Conservation (phyloP, 495 filamentous ascomycete genomes). For the Apodospora peruviana region DNA sequence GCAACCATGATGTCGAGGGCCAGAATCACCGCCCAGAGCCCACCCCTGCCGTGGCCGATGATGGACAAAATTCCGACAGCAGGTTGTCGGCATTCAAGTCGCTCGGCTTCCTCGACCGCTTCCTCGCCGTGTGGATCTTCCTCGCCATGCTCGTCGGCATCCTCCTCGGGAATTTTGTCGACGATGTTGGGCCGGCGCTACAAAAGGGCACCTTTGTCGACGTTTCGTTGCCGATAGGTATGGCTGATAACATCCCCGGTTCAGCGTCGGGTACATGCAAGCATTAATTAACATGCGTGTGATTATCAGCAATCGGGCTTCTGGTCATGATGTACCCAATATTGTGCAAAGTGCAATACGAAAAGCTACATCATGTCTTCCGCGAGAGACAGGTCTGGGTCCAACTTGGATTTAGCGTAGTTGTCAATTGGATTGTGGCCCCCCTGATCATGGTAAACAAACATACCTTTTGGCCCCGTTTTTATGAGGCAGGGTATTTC, state of each 20-base stretch:
- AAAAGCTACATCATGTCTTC: slow-evolving; percentile 68
- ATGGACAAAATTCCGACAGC: no score
- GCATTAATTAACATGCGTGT: neutral
- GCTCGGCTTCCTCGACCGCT: slow-evolving; percentile 66
- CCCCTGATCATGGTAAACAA: slow-evolving; percentile 76
- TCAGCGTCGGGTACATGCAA: neutral
- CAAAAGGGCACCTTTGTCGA: slow-evolving; percentile 67
- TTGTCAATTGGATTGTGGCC: slow-evolving; percentile 87
- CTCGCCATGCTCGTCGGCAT: slow-evolving; percentile 79
- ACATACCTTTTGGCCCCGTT: neutral
- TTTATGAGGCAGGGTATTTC: neutral
- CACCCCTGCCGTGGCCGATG: no score
- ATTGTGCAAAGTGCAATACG: slow-evolving; percentile 85
- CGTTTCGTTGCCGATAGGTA: slow-evolving; percentile 75
- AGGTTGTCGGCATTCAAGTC: slow-evolving; percentile 40
- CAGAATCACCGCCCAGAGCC: no score
- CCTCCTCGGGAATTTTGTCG: slow-evolving; percentile 73
- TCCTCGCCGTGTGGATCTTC: slow-evolving; percentile 81
- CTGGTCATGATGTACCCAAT: slow-evolving; percentile 96
- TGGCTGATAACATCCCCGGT: slow-evolving; percentile 12
- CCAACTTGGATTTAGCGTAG: slow-evolving; percentile 71
- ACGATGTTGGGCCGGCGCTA: slow-evolving; percentile 52
- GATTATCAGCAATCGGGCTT: slow-evolving; percentile 62
- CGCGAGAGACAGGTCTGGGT: slow-evolving; percentile 60
- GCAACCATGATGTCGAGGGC: no score